These are phyloP conservation scores for Apiotrichum sp. DNA, from an alignment of 1,284 basidiomycete species.

Conservation along the genomic window DNA sequence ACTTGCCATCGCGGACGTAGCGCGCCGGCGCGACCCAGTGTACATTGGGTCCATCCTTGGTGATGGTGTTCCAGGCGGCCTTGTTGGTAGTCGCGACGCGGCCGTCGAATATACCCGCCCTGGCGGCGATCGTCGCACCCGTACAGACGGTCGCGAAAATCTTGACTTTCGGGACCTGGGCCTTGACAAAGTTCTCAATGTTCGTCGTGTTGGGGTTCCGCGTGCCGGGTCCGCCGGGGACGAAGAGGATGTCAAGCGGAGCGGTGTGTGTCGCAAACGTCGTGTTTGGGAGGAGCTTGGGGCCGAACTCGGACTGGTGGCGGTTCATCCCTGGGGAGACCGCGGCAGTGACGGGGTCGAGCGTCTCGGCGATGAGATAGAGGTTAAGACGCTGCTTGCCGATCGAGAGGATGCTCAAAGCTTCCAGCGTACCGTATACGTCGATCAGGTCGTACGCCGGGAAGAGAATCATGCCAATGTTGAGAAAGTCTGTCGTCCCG, in stretches of 20 bases:
- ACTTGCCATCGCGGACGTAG: conserved; percentile 1
- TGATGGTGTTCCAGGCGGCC: conserved; percentile 2
- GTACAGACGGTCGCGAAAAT: conserved; percentile 16
- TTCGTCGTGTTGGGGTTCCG: neutral
- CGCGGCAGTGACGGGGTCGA: neutral
- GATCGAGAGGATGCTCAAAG: neutral
- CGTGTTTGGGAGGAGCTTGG: neutral
- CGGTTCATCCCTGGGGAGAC: no score
- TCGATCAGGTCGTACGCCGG: neutral
- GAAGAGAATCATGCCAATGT: neutral
- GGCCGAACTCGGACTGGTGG: neutral
- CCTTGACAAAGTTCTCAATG: neutral
- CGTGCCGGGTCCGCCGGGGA: neutral
- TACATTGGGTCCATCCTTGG: neutral
- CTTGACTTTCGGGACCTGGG: neutral
- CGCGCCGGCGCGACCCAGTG: neutral
- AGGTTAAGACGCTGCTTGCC: neutral
- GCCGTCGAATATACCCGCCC: conserved; percentile 16
- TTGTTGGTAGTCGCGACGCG: conserved; percentile 26
- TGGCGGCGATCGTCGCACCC: conserved; percentile 19
- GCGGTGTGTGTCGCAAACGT: neutral
- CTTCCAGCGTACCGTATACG: neutral
- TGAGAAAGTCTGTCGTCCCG: neutral
- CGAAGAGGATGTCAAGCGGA: neutral
- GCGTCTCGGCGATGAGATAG: neutral